A percentile compares a stretch with the other conserved stretches of the same genome.
phyloP scores from a whole-genome alignment of 345 rosid species.

The Hypericum androsaemum region DNA sequence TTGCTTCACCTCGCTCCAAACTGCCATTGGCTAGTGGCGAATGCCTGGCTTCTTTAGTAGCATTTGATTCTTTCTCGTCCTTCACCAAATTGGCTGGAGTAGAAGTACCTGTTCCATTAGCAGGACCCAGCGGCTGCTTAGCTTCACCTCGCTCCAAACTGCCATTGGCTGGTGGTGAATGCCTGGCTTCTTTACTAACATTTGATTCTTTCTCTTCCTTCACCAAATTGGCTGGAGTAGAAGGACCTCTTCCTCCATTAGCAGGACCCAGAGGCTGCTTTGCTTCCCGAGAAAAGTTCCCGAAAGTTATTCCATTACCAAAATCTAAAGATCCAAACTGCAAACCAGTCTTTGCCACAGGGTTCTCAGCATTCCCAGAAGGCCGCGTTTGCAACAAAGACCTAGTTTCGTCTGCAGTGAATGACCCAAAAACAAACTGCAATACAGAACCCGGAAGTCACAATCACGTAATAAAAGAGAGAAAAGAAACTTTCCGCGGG shows the following conservation, averaged over 20 bases:
- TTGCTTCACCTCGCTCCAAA: constrained; percentile 36
- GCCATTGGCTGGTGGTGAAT: constrained; percentile 15
- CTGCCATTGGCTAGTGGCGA: constrained; percentile 13
- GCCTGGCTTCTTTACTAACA: constrained; percentile 14
- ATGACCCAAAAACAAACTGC: constrained; percentile 60
- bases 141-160: constrained; percentile 36
- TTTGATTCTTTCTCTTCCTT: constrained; percentile 23
- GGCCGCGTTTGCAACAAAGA: constrained; percentile 36
- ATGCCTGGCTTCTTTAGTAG: constrained; percentile 16
- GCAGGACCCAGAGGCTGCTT: constrained; percentile 18
- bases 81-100: constrained; percentile 22
- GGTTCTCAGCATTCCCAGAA: constrained; percentile 35
- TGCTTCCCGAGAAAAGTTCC: constrained; percentile 26
- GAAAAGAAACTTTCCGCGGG: background rate
- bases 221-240: constrained; percentile 24
- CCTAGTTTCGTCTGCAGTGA: constrained; percentile 80
- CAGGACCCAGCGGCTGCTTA: constrained; percentile 11
- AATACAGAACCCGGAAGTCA: background rate
- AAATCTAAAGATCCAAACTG: constrained; percentile 47
- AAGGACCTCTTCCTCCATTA: constrained; percentile 19
- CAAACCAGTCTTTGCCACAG: constrained; percentile 25
- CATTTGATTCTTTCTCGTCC: constrained; percentile 22
- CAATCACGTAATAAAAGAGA: background rate
- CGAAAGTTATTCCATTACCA: constrained; percentile 29
- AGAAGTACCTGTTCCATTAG: constrained; percentile 22